Conservation (phyloP, 1,139 yeast species). For the Geotrichum phurueaensis region DNA sequence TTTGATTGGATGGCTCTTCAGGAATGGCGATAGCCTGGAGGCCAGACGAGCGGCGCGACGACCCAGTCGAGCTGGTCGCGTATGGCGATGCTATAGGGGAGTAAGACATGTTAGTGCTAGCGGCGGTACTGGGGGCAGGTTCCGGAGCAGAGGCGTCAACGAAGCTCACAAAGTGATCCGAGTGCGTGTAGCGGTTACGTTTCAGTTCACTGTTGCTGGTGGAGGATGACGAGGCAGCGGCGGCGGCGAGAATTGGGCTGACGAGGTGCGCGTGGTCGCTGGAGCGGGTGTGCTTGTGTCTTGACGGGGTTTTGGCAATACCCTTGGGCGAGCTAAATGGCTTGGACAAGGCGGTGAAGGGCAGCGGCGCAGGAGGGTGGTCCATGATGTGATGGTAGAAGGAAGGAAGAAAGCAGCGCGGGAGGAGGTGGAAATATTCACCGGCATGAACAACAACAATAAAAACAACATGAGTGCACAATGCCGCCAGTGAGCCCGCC, state of each 20-base stretch:
- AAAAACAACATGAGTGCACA: background rate
- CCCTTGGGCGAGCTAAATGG: background rate
- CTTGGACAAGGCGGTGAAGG: background rate
- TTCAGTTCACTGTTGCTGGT: background rate
- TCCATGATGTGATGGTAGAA: background rate
- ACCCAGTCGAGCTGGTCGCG: background rate
- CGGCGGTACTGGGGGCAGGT: background rate
- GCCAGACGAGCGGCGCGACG: conserved; percentile 4
- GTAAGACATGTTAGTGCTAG: conserved; percentile 3
- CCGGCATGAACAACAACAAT: background rate
- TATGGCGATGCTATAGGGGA: conserved; percentile 5
- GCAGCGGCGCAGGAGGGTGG: background rate
- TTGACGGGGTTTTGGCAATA: background rate
- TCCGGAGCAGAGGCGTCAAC: background rate
- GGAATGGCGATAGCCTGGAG: conserved; percentile 5
- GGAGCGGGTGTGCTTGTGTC: background rate
- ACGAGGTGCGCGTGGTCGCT: background rate
- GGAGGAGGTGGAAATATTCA: background rate
- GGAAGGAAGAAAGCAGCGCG: background rate
- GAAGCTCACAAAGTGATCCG: background rate
- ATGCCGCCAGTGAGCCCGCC: background rate
- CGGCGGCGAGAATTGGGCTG: background rate
- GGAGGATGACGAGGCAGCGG: background rate
- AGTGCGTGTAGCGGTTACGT: background rate
- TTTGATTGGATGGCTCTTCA: conserved; percentile 1